Base-by-base conservation (phyloP, 2,329 filamentous ascomycete genomes). In the Celoporthe dispersa region DNA sequence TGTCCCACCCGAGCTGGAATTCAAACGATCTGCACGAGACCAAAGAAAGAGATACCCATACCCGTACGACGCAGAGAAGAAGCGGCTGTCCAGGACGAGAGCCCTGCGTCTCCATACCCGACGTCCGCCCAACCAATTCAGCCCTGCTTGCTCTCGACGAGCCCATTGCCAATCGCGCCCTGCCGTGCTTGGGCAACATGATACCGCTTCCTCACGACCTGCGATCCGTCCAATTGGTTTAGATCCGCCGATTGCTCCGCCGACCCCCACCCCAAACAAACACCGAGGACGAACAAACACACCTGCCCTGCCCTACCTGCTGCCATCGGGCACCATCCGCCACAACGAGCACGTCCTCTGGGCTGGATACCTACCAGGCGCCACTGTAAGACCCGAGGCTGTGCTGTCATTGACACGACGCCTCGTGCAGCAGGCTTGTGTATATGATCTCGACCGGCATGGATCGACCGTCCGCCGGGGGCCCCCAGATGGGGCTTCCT, bases 401-500 rank as follows among this genome's bases (percentile, higher is more conserved):
- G 41, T 33, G 12, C 37, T 44, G 53, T 44, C 8, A 19, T 65
- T 53, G 48, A 57, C 68, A 60, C 37, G 63, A 57, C 64, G 19
- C 57, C 62, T 37, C 39, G 25, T 37, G 35, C 60, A 61, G 19
- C 55, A 55, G 59, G 64, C 63, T 55, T 68, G 69, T 12, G 33
- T 67, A 31, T 57, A 72, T 71, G 67, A 71, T 57, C 64, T 66
- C 69, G 41, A 69, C 69, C 25, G 66, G 39, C 57, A 72, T 72
- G 72, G 75, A 77, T 51, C 71, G 76, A 70, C 74, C 75, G 39
- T 72, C 73, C 66, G 75, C 73, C 66, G 75, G 73, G 48, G 72
- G 74, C 28, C 64, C 64, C 53, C 70, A 69, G 61, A 74, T 79
- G 44, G 79, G 79, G 3, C 74, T 80, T 64, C 79, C 79, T 71